Conservation (phyloP, 73 alveolate species). For the Paramecium caudatum region DNA sequence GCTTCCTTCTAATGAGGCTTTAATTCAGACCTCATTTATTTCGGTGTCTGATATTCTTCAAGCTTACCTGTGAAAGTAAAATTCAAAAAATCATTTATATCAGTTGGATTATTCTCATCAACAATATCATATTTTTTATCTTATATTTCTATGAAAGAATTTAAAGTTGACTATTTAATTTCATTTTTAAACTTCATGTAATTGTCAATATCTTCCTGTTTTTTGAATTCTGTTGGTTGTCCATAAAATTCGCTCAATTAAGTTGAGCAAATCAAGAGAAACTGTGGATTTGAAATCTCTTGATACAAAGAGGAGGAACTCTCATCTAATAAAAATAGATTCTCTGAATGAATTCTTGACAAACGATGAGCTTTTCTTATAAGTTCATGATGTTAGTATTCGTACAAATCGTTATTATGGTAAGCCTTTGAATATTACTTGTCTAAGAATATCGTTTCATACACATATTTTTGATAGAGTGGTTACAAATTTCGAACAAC, state of each 20-base stretch:
- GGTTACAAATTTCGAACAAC: background rate
- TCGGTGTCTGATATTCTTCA: background rate
- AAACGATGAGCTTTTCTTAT: too few species aligned
- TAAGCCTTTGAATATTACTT: background rate
- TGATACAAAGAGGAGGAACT: too few species aligned
- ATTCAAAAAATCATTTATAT: background rate
- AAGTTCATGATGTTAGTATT: too few species aligned
- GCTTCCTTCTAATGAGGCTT: constrained; percentile 75
- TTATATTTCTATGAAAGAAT: too few species aligned
- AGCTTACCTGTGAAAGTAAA: background rate
- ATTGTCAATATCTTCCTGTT: background rate
- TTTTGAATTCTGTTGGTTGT: too few species aligned
- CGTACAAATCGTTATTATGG: background rate
- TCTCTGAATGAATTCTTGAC: too few species aligned
- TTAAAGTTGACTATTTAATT: too few species aligned
- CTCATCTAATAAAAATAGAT: too few species aligned
- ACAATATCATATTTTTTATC: background rate
- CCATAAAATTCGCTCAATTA: too few species aligned
- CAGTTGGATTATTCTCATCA: background rate
- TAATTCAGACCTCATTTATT: constrained; percentile 4
- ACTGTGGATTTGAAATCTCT: too few species aligned
- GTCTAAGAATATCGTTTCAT: background rate
- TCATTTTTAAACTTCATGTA: too few species aligned
- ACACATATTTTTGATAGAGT: background rate
- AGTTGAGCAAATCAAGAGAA: too few species aligned